Conservation (phyloP, 2,329 filamentous ascomycete genomes). For the Clonostachys solani region DNA sequence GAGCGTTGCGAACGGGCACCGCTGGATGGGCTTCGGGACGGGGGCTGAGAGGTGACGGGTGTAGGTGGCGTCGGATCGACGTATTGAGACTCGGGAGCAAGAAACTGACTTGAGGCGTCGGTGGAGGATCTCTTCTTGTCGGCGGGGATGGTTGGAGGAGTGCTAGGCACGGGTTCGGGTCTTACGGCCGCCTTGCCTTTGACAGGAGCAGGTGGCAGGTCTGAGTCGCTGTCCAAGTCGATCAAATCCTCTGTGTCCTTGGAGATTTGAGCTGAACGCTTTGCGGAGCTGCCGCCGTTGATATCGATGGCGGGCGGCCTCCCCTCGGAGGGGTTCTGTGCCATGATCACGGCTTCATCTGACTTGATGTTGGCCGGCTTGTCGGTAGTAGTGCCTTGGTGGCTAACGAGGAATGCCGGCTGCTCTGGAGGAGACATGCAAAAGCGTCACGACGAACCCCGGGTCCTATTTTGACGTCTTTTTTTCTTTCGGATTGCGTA, state of each 20-base stretch:
- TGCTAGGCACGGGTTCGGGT: neutral
- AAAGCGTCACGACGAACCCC: neutral
- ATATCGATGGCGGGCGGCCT: neutral
- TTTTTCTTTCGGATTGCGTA: too few relatives aligned
- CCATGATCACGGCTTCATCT: conserved; percentile 15
- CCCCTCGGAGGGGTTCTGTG: conserved; percentile 15
- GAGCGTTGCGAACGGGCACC: conserved; percentile 40
- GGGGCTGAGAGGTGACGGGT: conserved; percentile 47
- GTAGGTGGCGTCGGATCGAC: conserved; percentile 56
- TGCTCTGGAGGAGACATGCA: conserved; percentile 31
- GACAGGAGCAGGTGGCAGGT: neutral
- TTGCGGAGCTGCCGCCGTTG: neutral
- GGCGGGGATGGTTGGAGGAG: neutral
- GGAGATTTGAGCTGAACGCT: too few relatives aligned
- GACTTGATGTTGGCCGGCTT: conserved; percentile 13
- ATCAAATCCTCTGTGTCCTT: neutral
- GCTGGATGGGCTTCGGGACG: conserved; percentile 55
- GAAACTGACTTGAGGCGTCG: conserved; percentile 32
- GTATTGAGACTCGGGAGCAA: conserved; percentile 44
- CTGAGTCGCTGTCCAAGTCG: neutral
- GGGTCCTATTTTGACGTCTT: too few relatives aligned
- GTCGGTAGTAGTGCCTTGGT: neutral
- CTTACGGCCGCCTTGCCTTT: neutral
- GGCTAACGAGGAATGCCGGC: conserved; percentile 10
- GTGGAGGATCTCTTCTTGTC: conserved; percentile 28